Evolutionary conservation across 345 rosid species (phyloP).

Genomic region (Physaria fendleri): DNA sequence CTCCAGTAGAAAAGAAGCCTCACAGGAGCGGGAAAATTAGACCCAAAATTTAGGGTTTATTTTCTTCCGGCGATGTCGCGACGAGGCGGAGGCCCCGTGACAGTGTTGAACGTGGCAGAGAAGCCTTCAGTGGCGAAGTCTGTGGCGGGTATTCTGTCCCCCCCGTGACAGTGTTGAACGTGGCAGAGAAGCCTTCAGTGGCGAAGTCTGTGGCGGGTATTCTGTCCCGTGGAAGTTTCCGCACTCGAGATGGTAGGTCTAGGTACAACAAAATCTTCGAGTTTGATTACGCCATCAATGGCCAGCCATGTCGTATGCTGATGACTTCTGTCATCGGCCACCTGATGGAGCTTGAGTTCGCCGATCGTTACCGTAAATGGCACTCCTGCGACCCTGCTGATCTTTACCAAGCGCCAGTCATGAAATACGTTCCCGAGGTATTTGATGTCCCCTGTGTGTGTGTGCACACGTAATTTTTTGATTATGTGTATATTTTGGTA

Average conservation of each 20-base stretch:
- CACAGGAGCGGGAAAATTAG: slow-evolving; percentile 31
- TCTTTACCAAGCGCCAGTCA: slow-evolving; percentile 72
- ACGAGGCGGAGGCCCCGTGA: slow-evolving; percentile 47
- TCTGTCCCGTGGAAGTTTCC: slow-evolving; percentile 58
- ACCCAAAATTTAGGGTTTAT: no score
- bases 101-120: slow-evolving; percentile 89
- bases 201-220: slow-evolving; percentile 83
- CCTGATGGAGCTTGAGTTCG: slow-evolving; percentile 91
- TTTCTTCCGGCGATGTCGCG: slow-evolving; percentile 37
- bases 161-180: slow-evolving; percentile 67
- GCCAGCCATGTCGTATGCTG: slow-evolving; percentile 83
- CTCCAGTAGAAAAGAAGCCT: no score
- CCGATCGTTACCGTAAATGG: slow-evolving; percentile 90
- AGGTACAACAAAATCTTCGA: slow-evolving; percentile 90
- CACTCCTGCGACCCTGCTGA: slow-evolving; percentile 91
- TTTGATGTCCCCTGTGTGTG: neutral
- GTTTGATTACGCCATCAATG: slow-evolving; percentile 72
- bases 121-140: slow-evolving; percentile 99
- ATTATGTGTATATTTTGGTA: neutral
- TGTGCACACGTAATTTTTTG: neutral
- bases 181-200: slow-evolving; percentile 99
- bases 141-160: slow-evolving; percentile 64
- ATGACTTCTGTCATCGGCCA: slow-evolving; percentile 96
- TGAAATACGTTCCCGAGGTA: slow-evolving; percentile 84
- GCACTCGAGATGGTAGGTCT: slow-evolving; percentile 84